Conservation (phyloP, 2,329 filamentous ascomycete species). For the Westerdykella sp. region DNA sequence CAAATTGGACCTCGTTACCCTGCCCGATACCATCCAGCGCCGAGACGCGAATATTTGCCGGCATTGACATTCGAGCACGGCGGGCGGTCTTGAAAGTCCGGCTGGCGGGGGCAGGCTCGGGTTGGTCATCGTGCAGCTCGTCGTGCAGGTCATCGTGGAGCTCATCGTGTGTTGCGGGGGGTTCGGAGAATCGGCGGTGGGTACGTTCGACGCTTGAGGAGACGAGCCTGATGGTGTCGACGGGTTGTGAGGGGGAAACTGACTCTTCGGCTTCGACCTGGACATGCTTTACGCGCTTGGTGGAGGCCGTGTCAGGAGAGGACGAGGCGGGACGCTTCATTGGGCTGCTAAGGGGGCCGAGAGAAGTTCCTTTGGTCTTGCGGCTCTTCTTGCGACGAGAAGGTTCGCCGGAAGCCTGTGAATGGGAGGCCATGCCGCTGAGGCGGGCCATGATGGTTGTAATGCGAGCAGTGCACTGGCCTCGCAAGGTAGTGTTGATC, state of each 20-base stretch:
- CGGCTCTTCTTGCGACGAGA: slow-evolving; percentile 29
- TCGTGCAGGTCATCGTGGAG: slow-evolving; percentile 7
- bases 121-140: slow-evolving; percentile 12
- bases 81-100: slow-evolving; percentile 21
- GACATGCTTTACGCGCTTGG: slow-evolving; percentile 31
- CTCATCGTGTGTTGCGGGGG: slow-evolving; percentile 16
- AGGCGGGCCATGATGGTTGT: slow-evolving; percentile 25
- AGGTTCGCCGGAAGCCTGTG: slow-evolving; percentile 30
- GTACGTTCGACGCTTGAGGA: slow-evolving; percentile 8
- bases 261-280: slow-evolving; percentile 25
- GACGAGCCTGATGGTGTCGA: slow-evolving; percentile 9
- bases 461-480: too few species aligned
- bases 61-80: slow-evolving; percentile 32
- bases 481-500: too few species aligned
- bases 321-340: slow-evolving; percentile 29
- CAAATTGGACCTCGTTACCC: slow-evolving; percentile 28
- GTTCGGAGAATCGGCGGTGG: slow-evolving; percentile 32
- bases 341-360: slow-evolving; percentile 12
- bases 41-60: slow-evolving; percentile 27
- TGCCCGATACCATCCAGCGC: slow-evolving; percentile 20
- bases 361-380: slow-evolving; percentile 18
- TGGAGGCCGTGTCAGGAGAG: slow-evolving; percentile 13
- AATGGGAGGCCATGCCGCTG: slow-evolving; percentile 30
- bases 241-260: slow-evolving; percentile 15
- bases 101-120: slow-evolving; percentile 15